Base-by-base conservation (phyloP, 2,329 filamentous ascomycete genomes). In the Lachnellula occidentalis region DNA sequence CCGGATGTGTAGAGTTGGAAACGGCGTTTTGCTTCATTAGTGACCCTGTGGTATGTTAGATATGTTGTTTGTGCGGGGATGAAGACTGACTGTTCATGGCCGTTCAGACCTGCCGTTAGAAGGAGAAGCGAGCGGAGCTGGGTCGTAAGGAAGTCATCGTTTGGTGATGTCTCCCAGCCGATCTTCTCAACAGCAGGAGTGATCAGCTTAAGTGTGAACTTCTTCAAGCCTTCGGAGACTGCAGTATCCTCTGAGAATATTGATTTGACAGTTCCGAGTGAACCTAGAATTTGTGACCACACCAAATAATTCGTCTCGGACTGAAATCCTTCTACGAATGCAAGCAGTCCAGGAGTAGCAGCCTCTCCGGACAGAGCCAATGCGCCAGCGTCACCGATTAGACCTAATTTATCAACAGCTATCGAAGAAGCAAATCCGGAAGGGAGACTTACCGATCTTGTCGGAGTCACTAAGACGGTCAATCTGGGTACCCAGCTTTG, bases 321-420 rank as follows among this genome's bases (percentile, higher is more conserved):
- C 57, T 83, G 79, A 71, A 97, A 92, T n/a, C 88, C 87, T 70
- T 95, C 83, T 11, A 96, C 74, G 64, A 99, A 88, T 12, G 88
- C 85, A 31, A 99, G 76, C 12, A 99, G 78, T 8, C 88, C 88
- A 22, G 90, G 78, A 0, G 92, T 96, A 4, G 83, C 89, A 48
- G 87, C 86, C 67, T 94, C 83, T 21, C 94, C 94, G 55, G 94
- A 88, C 57, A 95, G 84, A 37, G 94, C 91, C 61, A 97, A 81
- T 49, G 94, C 91, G 46, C 88, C 88, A 19, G 92, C 90, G 66
- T 96, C 95, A 57, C 90, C 91, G 56, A 96, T 83, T 50, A 96
- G 82, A 41, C 65, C 65, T 67, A 52, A 34, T 45, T 17, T 46
- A 52, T 37, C 34, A 45, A 45, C 3, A 17, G 27, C 1, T 17